phyloP scores from a whole-genome alignment of 2,329 filamentous ascomycete genomes.

The Fusarium mangiferae region DNA sequence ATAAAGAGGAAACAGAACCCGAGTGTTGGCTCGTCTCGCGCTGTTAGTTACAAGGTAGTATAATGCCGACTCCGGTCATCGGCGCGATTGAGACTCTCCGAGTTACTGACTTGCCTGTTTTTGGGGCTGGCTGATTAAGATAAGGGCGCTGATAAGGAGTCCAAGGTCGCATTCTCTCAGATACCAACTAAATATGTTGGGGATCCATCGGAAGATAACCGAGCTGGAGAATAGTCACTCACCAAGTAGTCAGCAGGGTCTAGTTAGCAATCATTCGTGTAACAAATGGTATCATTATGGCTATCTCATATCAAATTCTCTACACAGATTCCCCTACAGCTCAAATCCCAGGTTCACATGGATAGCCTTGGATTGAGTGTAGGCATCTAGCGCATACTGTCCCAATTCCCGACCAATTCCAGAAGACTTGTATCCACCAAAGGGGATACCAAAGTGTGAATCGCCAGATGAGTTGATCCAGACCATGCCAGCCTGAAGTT shows the following conservation, averaged over 20 bases:
- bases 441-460: slow-evolving; percentile 44
- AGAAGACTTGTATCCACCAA: slow-evolving; percentile 44
- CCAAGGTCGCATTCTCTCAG: not conserved
- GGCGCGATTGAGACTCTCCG: not conserved
- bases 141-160: not conserved
- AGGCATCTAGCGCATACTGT: slow-evolving; percentile 42
- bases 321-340: not conserved
- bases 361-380: slow-evolving; percentile 43
- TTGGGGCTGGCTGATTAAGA: not conserved
- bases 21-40: not conserved
- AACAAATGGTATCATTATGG: slow-evolving; percentile 23
- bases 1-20: slow-evolving; percentile 24
- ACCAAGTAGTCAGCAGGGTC: not conserved
- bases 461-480: slow-evolving; percentile 49
- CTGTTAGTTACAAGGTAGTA: not conserved
- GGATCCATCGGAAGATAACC: not conserved
- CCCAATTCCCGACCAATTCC: slow-evolving; percentile 42
- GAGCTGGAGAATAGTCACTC: not conserved
- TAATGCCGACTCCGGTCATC: not conserved
- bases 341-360: slow-evolving; percentile 39
- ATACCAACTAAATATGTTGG: not conserved
- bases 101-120: not conserved
- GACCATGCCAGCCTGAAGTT: slow-evolving; percentile 63
- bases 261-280: not conserved
- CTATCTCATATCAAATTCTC: not conserved